Evolutionary conservation across 805 yeast genomes (phyloP), one percentile per base, ranked within the genome.

Genomic region (Lipomyces chichibuensis): DNA sequence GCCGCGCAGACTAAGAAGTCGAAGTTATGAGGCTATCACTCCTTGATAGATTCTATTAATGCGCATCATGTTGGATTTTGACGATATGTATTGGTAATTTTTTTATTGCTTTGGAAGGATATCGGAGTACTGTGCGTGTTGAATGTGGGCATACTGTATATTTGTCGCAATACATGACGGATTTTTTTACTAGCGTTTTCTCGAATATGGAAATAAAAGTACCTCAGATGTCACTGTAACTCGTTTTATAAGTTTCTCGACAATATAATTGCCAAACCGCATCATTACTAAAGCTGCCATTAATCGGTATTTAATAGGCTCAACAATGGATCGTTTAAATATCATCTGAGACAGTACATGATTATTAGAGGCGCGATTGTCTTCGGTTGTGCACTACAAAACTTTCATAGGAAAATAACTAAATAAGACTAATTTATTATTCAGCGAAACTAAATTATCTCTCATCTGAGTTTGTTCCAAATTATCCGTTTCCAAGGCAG

Each of bases 1-100:
- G 55, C 70, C 3, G 74, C 73, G 46, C 69, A 65, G 63, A 60
- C 63, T 17, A 60, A 60, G 43, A 70, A 70, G 62, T 68, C 74
- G 27, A 72, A 72, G 67, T 62, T 72, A 39, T 71, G 67, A 52
- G 11, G 11, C 13, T 17, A 43, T 17, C 8, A 9, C 11, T 17
- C 23, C 23, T 17, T 5, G 5, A 6, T n/a, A 17, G 9, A 17
- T n/a, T 54, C 32, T 37, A n/a, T 17, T 43, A 17, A 17, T 43
- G 23, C 25, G 20, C 23, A 43, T 43, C 49, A 17, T 7, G 49
- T 17, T n/a, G 49, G 49, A 43, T 7, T n/a, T 43, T 43, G 23
- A 43, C 49, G 20, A 17, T 11, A 17, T 43, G 11, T 11, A 43
- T 43, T 43, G 49, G 49, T 7, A 43, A 43, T 43, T 43, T 17